Evolutionary conservation across 192 early-diverging fungal species (phyloP), one percentile per base, ranked within the genome.

Genomic region (Coemansia sp.): DNA sequence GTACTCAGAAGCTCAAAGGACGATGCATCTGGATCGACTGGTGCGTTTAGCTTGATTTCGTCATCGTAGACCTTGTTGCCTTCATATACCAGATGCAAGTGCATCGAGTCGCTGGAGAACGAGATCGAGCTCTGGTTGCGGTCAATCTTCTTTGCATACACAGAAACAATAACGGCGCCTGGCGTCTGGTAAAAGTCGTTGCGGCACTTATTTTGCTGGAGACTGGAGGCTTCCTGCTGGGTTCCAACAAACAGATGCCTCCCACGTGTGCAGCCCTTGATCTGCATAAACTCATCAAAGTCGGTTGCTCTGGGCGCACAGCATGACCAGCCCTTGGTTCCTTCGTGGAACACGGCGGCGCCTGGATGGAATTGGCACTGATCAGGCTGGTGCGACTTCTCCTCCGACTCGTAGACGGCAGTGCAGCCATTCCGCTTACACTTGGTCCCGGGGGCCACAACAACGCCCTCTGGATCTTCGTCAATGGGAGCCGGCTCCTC

Each of bases 271-370:
- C 98, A 99, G 40, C 98, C 98, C 61, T 86, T 85, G 75, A 99
- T 96, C 72, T 91, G 95, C 72, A 98, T 81, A 66, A 99, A 98
- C 79, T 98, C 95, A 41, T 99, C 98, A 87, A 98, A 99, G 79
- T 98, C 98, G 16, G 97, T 88, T 3, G 96, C 96, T 66, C 94
- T 91, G 43, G 95, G 88, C 60, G 91, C 85, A 81, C 98, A 99
- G 84, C 98, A 99, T 41, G 90, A 89, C 93, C 93, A 98, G 22
- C 96, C 96, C 86, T 98, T 98, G 84, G 90, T 92, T 14, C 98
- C 98, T 75, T 98, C 98, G 74, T 98, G 98, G 85, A 99, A 99
- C 41, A 99, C 83, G 7, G 95, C 92, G 13, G 72, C 72, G 14
- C 98, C 98, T 11, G 91, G 85, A 77, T 99, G 98, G 85, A 94